phyloP scores from a whole-genome alignment of 768 basidiomycete species.

The Kwoniella dendrophila region DNA sequence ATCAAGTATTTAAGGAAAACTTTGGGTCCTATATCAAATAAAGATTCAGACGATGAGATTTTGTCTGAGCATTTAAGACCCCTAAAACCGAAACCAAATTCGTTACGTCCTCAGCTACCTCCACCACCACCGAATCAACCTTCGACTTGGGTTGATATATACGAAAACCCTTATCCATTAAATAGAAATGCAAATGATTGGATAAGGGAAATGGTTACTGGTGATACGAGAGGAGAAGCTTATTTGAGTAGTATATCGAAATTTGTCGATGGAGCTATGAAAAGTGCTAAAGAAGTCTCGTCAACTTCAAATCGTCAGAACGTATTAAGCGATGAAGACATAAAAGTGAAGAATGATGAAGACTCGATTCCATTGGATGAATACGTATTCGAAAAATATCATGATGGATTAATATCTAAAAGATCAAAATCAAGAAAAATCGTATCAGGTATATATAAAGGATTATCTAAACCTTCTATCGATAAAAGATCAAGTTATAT shows the following conservation, averaged over 20 bases:
- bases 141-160: too few species aligned
- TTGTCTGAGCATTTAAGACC: conserved; percentile 34
- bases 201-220: conserved; percentile 42
- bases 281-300: conserved; percentile 6
- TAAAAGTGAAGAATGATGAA: not conserved
- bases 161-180: conserved; percentile 16
- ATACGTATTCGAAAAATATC: conserved; percentile 27
- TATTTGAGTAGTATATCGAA: conserved; percentile 41
- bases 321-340: conserved; percentile 1
- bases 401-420: conserved; percentile 19
- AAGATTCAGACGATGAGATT: conserved; percentile 24
- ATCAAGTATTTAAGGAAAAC: conserved; percentile 18
- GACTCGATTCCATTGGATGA: conserved; percentile 27
- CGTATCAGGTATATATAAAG: not conserved
- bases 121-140: too few species aligned
- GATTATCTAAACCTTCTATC: not conserved
- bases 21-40: conserved; percentile 10
- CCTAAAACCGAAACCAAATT: not conserved
- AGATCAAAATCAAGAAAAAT: conserved; percentile 2
- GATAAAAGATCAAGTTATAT: not conserved
- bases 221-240: conserved; percentile 45
- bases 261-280: conserved; percentile 50
- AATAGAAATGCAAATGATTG: conserved; percentile 25
- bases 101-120: conserved; percentile 3
- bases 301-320: not conserved